Evolutionary conservation across 192 early-diverging fungal species (phyloP).

Genomic region (Gamsiella multidivaricata): DNA sequence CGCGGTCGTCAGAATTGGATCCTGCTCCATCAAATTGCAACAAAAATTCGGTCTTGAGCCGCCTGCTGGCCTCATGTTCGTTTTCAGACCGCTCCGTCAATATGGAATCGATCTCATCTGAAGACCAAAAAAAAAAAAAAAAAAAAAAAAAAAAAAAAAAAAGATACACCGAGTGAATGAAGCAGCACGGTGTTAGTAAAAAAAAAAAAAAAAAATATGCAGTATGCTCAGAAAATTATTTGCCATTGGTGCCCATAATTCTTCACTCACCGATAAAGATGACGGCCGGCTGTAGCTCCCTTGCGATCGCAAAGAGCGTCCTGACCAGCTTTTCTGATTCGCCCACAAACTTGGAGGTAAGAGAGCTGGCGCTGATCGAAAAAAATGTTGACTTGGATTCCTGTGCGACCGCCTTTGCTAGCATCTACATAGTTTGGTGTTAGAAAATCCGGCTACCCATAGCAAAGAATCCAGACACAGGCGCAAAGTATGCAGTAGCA

Average conservation of each 20-base stretch:
- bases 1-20: slow-evolving; percentile 61
- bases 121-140: not conserved
- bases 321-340: slow-evolving; percentile 91
- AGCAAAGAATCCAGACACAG: no score
- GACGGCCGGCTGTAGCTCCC: slow-evolving; percentile 81
- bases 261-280: slow-evolving; percentile 83
- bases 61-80: slow-evolving; percentile 83
- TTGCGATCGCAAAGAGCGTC: slow-evolving; percentile 87
- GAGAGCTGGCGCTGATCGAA: slow-evolving; percentile 83
- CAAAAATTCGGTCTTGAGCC: slow-evolving; percentile 92
- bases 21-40: slow-evolving; percentile 79
- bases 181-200: no score
- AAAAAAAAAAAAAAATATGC: no score
- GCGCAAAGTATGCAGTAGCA: no score
- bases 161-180: no score
- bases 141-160: not conserved
- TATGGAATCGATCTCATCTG: slow-evolving; percentile 79
- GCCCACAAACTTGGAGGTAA: slow-evolving; percentile 90
- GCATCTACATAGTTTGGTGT: slow-evolving; percentile 18
- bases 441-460: no score
- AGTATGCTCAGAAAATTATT: no score
- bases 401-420: slow-evolving; percentile 44
- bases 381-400: slow-evolving; percentile 87
- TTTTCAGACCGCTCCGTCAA: slow-evolving; percentile 86
- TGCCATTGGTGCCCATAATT: no score